Evolutionary conservation across 2,329 filamentous ascomycete genomes (phyloP).

Genomic region (Paracorniculantispora psalliotae): DNA sequence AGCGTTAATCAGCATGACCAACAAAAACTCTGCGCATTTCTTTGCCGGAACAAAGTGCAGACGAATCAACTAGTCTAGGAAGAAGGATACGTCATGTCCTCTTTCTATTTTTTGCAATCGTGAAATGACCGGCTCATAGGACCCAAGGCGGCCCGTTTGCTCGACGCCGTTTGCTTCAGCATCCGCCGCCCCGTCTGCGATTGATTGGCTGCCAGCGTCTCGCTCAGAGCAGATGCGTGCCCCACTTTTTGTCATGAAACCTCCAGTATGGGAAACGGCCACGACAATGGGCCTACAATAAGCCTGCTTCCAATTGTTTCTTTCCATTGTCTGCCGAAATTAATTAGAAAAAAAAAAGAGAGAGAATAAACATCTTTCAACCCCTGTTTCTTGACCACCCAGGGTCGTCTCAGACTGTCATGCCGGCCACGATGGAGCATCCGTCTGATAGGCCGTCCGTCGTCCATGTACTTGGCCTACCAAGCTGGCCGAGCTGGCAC

Average conservation of each 20-base stretch:
- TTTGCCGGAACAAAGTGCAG: too few species aligned
- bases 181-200: neutral
- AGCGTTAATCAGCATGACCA: neutral
- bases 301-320: neutral
- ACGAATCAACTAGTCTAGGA: too few species aligned
- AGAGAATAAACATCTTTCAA: too few species aligned
- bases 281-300: neutral
- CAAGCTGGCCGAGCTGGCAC: neutral
- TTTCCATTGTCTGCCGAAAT: neutral
- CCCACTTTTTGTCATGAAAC: neutral
- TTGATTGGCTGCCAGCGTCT: conserved; percentile 2
- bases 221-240: neutral
- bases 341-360: neutral
- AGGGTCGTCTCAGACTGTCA: too few species aligned
- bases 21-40: neutral
- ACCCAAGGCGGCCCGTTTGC: too few species aligned
- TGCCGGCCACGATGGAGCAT: too few species aligned
- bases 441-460: conserved; percentile 2
- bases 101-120: neutral
- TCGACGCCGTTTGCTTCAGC: neutral
- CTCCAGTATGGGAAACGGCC: neutral
- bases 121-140: neutral
- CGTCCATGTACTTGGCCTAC: too few species aligned
- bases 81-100: neutral
- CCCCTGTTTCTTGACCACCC: neutral